Evolutionary conservation across 257 asterid species (phyloP), one percentile per base, ranked within the genome.

Genomic region (Linaria vulgaris): DNA sequence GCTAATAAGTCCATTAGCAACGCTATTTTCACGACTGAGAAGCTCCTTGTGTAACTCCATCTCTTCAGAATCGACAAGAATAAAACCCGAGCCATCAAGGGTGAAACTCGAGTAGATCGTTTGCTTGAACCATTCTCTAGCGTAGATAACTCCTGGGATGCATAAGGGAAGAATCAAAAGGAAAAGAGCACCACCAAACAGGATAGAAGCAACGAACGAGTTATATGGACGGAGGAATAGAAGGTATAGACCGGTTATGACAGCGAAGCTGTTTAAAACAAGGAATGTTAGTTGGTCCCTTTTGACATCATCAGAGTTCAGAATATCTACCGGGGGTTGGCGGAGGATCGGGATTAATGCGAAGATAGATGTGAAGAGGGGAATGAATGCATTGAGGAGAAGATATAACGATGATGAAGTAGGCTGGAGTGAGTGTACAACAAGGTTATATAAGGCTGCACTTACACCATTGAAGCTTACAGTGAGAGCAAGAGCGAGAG

Each of bases 381-480:
- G 98, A 27, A 88, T 38, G 6, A 80, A 30, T 21, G 98, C 88
- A 47, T 91, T 88, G 70, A 91, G 88, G 64, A 91, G 88, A 43
- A 91, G 98, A 68, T 91, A 91, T 9, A 74, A n/a, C 2, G 90
- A 44, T 30, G 68, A 41, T 10, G 95, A 75, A 13, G 88, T 77
- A 57, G 95, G 80, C 59, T 69, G 60, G 9, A 84, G 63, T 9
- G 98, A 79, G 13, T 45, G 80, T 1, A 77, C 95, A 14, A 81
- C 85, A 10, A 88, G 95, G 70, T 87, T 91, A 81, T 91, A 91
- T 19, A 88, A 63, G 64, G 98, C 96, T 14, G 96, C 92, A 68
- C 98, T 91, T 20, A 86, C 59, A 19, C 98, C 98, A 54, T 91
- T 91, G 69, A 86, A 91, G 77, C 98, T 88, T 6, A 91, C 85